phyloP scores from a whole-genome alignment of 106 monocot species.

The Posidonia australis region DNA sequence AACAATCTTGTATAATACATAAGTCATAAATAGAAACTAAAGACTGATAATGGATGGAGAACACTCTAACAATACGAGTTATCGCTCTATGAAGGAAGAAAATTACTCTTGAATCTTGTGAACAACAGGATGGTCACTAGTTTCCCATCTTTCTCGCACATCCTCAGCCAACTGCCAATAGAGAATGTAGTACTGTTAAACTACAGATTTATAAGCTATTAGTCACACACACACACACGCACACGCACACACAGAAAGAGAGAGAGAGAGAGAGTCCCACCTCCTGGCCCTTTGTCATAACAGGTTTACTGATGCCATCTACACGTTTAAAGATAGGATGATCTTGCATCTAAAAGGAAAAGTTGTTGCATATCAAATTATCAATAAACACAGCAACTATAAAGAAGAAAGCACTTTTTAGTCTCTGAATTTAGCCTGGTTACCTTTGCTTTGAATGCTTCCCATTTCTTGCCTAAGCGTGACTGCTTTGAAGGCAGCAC shows the following conservation, averaged over 20 bases:
- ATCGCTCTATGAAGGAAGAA: too few species aligned
- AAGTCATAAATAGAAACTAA: too few species aligned
- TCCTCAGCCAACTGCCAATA: conserved; percentile 72
- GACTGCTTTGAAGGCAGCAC: conserved; percentile 68
- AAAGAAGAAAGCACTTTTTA: conserved; percentile 1
- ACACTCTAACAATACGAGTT: too few species aligned
- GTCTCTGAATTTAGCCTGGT: background rate
- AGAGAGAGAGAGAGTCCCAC: conserved; percentile 21
- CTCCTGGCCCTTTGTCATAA: conserved; percentile 83
- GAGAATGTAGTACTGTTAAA: background rate
- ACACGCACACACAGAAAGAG: background rate
- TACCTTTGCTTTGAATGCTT: conserved; percentile 86
- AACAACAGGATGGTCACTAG: conserved; percentile 90
- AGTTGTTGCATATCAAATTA: background rate
- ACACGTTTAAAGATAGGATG: conserved; percentile 68
- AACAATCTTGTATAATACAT: too few species aligned
- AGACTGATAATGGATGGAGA: too few species aligned
- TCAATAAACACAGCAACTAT: background rate
- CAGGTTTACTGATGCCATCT: conserved; percentile 64
- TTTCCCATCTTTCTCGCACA: conserved; percentile 80
- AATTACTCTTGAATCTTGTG: conserved; percentile 98
- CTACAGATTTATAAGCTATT: background rate
- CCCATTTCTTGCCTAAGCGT: conserved; percentile 77
- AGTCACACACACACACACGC: too few species aligned
- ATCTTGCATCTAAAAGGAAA: conserved; percentile 59